A percentile compares a stretch with the other conserved stretches of the same genome.
These are phyloP conservation scores for Geranium brycei DNA, from an alignment of 345 rosid species.

Conservation along the genomic window DNA sequence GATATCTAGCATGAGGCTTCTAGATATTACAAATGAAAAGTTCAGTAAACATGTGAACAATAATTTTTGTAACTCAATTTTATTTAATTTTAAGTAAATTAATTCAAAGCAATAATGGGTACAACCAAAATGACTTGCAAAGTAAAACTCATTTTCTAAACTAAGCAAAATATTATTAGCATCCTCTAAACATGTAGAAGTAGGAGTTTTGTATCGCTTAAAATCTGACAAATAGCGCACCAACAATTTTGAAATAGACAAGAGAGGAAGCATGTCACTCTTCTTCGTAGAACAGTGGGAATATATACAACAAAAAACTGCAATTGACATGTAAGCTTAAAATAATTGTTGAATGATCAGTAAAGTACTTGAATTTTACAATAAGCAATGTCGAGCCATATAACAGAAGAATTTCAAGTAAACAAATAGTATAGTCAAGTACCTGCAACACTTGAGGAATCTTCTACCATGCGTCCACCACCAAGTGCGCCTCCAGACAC, in stretches of 20 bases:
- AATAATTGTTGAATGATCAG: neutral
- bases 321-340: neutral
- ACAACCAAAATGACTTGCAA: no score
- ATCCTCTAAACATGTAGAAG: no score
- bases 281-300: neutral
- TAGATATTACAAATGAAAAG: neutral
- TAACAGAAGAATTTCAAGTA: no score
- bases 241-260: neutral
- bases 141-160: no score
- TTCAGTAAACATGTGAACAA: neutral
- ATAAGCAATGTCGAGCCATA: neutral
- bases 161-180: no score
- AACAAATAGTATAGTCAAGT: slow-evolving; percentile 5
- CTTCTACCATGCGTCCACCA: slow-evolving; percentile 99
- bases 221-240: no score
- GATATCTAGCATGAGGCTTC: slow-evolving; percentile 1
- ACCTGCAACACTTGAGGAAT: slow-evolving; percentile 98
- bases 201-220: no score
- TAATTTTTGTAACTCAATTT: neutral
- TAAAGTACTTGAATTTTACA: neutral
- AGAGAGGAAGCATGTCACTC: neutral
- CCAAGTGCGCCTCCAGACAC: slow-evolving; percentile 99
- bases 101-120: no score
- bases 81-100: neutral
- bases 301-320: neutral